Percentiles rank a stretch among this genome's conserved stretches.
phyloP scores from a whole-genome alignment of 306 rosid species.

The Fagus sylvatica region DNA sequence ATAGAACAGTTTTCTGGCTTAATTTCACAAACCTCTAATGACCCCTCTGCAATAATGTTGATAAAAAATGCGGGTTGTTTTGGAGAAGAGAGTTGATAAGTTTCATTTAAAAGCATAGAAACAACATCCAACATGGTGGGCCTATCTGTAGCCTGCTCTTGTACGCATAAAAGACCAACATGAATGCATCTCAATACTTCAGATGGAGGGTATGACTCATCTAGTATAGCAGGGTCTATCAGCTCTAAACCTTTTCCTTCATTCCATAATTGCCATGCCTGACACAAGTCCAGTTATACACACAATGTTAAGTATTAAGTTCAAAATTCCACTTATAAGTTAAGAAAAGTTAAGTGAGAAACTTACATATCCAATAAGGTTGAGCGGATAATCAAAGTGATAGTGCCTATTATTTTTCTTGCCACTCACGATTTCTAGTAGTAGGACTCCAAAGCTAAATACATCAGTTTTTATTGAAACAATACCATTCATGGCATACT shows the following conservation, averaged over 20 bases:
- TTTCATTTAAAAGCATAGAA: constrained; percentile 38
- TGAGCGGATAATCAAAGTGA: not conserved
- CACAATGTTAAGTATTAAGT: not conserved
- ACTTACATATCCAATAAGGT: constrained; percentile 19
- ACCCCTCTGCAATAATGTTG: not conserved
- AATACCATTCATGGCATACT: constrained; percentile 22
- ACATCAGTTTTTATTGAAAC: constrained; percentile 27
- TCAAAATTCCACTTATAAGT: not conserved
- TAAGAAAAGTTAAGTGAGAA: too few relatives aligned
- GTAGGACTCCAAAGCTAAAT: constrained; percentile 12
- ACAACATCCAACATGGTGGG: constrained; percentile 41
- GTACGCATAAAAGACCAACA: constrained; percentile 44
- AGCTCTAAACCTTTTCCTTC: not conserved
- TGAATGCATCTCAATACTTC: constrained; percentile 39
- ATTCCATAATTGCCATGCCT: constrained; percentile 17
- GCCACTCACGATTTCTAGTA: constrained; percentile 19
- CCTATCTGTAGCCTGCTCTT: constrained; percentile 37
- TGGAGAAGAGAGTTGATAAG: constrained; percentile 30
- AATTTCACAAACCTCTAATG: not conserved
- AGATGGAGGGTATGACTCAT: not conserved
- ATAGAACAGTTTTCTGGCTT: constrained; percentile 4
- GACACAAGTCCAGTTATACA: not conserved
- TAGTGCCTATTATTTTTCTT: not conserved
- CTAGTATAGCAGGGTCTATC: not conserved
- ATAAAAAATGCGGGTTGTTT: constrained; percentile 30